Evolutionary conservation across 78 protist species (phyloP), one percentile per base, ranked within the genome.

Genomic region (Dictyostelium intermedium): DNA sequence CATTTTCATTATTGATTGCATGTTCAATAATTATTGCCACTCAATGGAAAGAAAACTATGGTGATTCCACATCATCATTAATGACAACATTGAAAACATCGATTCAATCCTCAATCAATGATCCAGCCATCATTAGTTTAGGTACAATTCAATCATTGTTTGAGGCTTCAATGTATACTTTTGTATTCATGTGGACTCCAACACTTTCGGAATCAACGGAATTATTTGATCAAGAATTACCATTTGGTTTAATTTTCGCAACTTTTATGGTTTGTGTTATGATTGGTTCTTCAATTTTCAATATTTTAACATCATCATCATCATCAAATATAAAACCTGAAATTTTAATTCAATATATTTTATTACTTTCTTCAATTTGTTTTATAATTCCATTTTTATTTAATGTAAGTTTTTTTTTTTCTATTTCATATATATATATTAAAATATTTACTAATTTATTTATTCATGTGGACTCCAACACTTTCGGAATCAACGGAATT

Each of bases 101-200:
- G 2, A 47, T 16, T 32, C 56, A 16, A 14, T 74, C 69, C 16
- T 8, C 87, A 0, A n/a, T 27, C 11, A 83, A 63, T 13, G 95
- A 78, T 66, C 69, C 63, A n/a, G 20, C 39, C 10, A 76, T 96
- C 25, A 34, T 83, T 27, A 34, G 37, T 61, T 83, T 97, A 2
- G 99, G 99, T 7, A 20, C 60, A 20, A 30, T 78, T 47, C 97
- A 97, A 84, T 77, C 99, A 16, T 45, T 96, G 53, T 99, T 98
- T 43, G 99, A 99, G 85, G 97, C 97, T 14, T 93, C 98, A 27
- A 98, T 99, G 99, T 99, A 97, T 76, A 82, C 85, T 6, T 99
- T 98, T 50, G 99, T 99, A 4, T 98, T 98, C 83, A 60, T 95
- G 82, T 99, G 99, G 99, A 97, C 98, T 5, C 99, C 99, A 1